phyloP scores from a whole-genome alignment of 2,329 filamentous ascomycete genomes.

The Penicillium sp. region DNA sequence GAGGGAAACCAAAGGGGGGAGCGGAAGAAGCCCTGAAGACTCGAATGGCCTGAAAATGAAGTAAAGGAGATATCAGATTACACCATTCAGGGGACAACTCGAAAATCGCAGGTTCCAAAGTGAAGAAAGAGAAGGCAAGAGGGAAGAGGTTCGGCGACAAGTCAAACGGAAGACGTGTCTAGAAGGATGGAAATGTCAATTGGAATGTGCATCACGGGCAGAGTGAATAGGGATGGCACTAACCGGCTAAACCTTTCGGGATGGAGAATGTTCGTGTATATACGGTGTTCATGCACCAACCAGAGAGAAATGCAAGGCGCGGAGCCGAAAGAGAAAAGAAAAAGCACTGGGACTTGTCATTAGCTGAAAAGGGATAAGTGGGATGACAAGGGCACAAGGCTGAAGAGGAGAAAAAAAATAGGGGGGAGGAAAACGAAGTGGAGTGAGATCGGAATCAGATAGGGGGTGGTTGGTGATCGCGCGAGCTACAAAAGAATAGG shows the following conservation, averaged over 20 bases:
- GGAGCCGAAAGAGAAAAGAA: constrained; percentile 16
- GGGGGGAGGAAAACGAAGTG: constrained; percentile 20
- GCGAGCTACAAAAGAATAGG: constrained; percentile 10
- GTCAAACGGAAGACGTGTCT: constrained; percentile 33
- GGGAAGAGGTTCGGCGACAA: constrained; percentile 17
- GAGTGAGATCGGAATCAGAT: constrained; percentile 14
- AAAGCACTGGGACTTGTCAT: constrained; percentile 20
- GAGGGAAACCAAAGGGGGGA: constrained; percentile 9
- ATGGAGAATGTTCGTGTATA: constrained; percentile 20
- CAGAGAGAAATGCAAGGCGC: constrained; percentile 7
- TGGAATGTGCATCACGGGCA: constrained; percentile 30
- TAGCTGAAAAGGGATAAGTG: constrained; percentile 25
- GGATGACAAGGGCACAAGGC: constrained; percentile 12
- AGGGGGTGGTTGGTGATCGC: constrained; percentile 13
- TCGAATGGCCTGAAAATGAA: constrained; percentile 40
- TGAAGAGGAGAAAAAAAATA: constrained; percentile 14
- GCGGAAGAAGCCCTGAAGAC: constrained; percentile 57
- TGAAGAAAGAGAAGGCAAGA: constrained; percentile 10
- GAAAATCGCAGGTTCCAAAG: background rate
- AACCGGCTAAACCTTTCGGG: constrained; percentile 9
- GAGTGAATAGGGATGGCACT: constrained; percentile 6
- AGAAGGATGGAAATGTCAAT: constrained; percentile 27
- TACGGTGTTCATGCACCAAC: constrained; percentile 8
- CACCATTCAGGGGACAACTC: constrained; percentile 22
- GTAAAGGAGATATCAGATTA: constrained; percentile 14